These are phyloP conservation scores for Kodamaea fukazawae DNA, from an alignment of 805 yeast species.

Conservation along the genomic window DNA sequence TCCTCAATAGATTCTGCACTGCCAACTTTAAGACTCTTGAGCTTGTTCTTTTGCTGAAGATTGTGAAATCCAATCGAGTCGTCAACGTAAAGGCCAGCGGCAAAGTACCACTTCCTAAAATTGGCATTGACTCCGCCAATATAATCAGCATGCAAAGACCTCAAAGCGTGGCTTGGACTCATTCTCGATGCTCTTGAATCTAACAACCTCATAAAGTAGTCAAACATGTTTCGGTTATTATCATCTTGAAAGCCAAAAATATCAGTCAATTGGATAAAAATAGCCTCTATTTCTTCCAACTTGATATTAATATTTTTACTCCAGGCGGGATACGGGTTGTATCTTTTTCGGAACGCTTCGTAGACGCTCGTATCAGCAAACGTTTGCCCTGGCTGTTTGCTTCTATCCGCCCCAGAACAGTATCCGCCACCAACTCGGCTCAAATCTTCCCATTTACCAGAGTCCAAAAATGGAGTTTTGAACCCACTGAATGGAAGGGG, in stretches of 20 bases:
- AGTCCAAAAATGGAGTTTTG: slow-evolving; percentile 42
- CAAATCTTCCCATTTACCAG: slow-evolving; percentile 20
- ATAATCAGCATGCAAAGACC: slow-evolving; percentile 67
- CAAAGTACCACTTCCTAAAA: slow-evolving; percentile 75
- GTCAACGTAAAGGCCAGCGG: slow-evolving; percentile 63
- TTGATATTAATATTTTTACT: slow-evolving; percentile 46
- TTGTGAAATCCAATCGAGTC: slow-evolving; percentile 43
- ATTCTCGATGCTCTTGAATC: slow-evolving; percentile 71
- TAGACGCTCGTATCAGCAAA: slow-evolving; percentile 41
- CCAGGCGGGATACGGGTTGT: slow-evolving; percentile 60
- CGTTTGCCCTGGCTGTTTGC: slow-evolving; percentile 29
- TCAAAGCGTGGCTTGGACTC: slow-evolving; percentile 54
- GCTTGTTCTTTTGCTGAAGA: slow-evolving; percentile 22
- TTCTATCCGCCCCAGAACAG: slow-evolving; percentile 24
- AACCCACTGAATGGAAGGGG: slow-evolving; percentile 37
- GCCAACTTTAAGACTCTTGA: slow-evolving; percentile 8
- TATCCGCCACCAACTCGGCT: slow-evolving; percentile 25
- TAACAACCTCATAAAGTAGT: slow-evolving; percentile 55
- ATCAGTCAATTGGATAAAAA: slow-evolving; percentile 50
- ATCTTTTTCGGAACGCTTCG: slow-evolving; percentile 41
- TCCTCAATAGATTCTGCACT: slow-evolving; percentile 31
- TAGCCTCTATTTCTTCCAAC: slow-evolving; percentile 52
- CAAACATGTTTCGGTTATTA: slow-evolving; percentile 64
- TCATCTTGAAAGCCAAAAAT: slow-evolving; percentile 71
- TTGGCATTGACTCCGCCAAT: slow-evolving; percentile 71